These are phyloP conservation scores for Notholithocarpus densiflorus DNA, from an alignment of 306 rosid genomes.

Conservation along the genomic window DNA sequence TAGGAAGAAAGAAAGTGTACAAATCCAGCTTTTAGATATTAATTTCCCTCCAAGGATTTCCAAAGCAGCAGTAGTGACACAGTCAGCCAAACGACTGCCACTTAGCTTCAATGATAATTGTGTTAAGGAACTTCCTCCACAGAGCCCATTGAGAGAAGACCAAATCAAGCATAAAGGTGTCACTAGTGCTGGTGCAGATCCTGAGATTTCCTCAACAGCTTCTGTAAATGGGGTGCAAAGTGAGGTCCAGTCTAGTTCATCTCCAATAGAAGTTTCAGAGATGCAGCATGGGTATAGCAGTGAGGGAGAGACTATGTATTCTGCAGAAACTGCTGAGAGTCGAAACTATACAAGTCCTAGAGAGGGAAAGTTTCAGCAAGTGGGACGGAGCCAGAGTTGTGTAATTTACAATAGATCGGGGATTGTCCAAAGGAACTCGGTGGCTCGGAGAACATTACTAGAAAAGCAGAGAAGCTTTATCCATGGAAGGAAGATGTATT, in stretches of 20 bases:
- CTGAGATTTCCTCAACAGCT: constrained; percentile 71
- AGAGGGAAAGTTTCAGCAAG: constrained; percentile 66
- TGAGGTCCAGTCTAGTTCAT: constrained; percentile 78
- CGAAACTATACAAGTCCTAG: constrained; percentile 83
- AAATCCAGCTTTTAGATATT: constrained; percentile 77
- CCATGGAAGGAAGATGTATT: constrained; percentile 80
- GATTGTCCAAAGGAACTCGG: constrained; percentile 52
- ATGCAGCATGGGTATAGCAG: constrained; percentile 74
- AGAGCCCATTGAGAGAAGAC: constrained; percentile 40
- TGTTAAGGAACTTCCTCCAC: constrained; percentile 32
- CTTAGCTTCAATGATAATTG: constrained; percentile 44
- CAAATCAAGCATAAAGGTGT: constrained; percentile 30
- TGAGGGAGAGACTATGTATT: constrained; percentile 97
- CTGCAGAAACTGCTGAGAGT: constrained; percentile 96
- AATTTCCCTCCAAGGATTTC: constrained; percentile 80
- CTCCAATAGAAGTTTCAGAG: constrained; percentile 48
- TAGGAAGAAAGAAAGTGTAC: constrained; percentile 49
- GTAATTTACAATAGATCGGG: constrained; percentile 84
- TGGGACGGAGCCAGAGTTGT: constrained; percentile 96
- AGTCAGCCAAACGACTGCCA: constrained; percentile 31
- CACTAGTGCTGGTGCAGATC: constrained; percentile 32
- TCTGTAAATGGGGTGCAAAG: constrained; percentile 71
- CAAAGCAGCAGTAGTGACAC: constrained; percentile 35
- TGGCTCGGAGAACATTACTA: constrained; percentile 48
- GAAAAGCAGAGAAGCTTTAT: constrained; percentile 80